phyloP scores from a whole-genome alignment of 2,329 filamentous ascomycete genomes.

The Aspergillus sp. region DNA sequence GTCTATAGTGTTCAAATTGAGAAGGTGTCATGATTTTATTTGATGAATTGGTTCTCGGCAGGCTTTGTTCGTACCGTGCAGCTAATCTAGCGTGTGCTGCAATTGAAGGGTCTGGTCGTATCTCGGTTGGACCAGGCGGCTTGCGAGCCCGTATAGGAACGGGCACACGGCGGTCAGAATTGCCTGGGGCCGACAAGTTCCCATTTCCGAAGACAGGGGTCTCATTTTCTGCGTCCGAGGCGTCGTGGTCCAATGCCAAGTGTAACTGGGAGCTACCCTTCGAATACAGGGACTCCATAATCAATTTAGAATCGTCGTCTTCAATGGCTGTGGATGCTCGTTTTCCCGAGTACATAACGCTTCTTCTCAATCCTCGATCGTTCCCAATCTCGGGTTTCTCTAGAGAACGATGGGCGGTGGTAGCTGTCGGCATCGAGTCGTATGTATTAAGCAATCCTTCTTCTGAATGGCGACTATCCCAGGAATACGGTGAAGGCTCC shows the following conservation, averaged over 20 bases:
- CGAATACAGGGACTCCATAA: constrained; percentile 28
- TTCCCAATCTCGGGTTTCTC: constrained; percentile 17
- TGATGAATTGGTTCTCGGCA: constrained; percentile 34
- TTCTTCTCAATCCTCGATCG: constrained; percentile 27
- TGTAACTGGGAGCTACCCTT: constrained; percentile 18
- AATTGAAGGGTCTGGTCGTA: constrained; percentile 27
- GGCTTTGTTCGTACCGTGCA: constrained; percentile 39
- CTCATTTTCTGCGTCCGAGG: constrained; percentile 18
- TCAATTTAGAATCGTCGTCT: constrained; percentile 37
- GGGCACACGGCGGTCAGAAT: constrained; percentile 5
- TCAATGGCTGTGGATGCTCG: constrained; percentile 24
- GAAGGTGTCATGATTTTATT: constrained; percentile 87
- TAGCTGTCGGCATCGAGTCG: constrained; percentile 22
- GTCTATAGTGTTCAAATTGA: constrained; percentile 76
- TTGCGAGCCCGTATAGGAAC: constrained; percentile 10
- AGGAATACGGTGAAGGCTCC: constrained; percentile 48
- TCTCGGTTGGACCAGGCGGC: constrained; percentile 10
- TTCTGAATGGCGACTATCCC: constrained; percentile 47
- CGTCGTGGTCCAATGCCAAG: constrained; percentile 13
- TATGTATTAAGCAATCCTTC: constrained; percentile 44
- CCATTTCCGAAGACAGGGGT: constrained; percentile 22
- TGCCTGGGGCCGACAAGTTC: constrained; percentile 3
- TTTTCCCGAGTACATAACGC: constrained; percentile 22
- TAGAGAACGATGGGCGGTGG: constrained; percentile 27
- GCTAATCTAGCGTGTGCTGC: constrained; percentile 41